Base-by-base conservation (phyloP, 495 filamentous ascomycete genomes). In the Aspergillus coremiiformis region DNA sequence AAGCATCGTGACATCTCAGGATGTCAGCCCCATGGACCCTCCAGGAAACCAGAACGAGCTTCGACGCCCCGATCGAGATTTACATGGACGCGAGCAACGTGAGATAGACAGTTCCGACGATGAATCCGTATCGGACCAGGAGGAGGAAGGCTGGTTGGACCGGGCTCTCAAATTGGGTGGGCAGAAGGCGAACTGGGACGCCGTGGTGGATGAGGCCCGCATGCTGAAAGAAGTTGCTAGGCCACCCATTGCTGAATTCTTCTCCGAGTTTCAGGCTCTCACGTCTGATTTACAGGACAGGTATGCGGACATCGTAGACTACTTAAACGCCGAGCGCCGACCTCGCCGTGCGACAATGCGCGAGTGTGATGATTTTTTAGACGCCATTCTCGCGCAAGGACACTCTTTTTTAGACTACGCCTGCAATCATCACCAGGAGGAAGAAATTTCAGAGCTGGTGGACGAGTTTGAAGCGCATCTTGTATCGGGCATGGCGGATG, bases 391-490 rank as follows among this genome's bases (percentile, higher is more conserved):
- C 17, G n/a, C 8, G 8, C 41, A 55, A 19, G 54, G 53, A 14
- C 15, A 51, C 19, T 12, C 17, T 9, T 14, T 52, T 14, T 47
- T 57, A 0, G 51, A 57, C 20, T 21, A 50, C n/a, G 51, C 53
- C 14, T 59, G 47, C 41, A 6, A 54, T 4, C 23, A 41, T 9
- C 15, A 35, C 6, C 39, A 39, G 7, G 10, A 39, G 2, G 35
- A 48, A 0, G 21, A 29, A 8, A 22, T 44, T 4, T 14, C 53
- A 17, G 14, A 37, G 7, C 30, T 64, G 5, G 39, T 66, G 22
- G 29, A 53, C 14, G 59, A 54, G 33, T 62, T 68, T 23, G 63
- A 66, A 43, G 52, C 47, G 3, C 42, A 61, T 26, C 49, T 66
- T 2, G 33, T 68, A 2, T 61, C 62, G 5, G 39, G 39, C 1